Base-by-base conservation (phyloP, 1,284 basidiomycete genomes). In the Apiotrichum montevideense region DNA sequence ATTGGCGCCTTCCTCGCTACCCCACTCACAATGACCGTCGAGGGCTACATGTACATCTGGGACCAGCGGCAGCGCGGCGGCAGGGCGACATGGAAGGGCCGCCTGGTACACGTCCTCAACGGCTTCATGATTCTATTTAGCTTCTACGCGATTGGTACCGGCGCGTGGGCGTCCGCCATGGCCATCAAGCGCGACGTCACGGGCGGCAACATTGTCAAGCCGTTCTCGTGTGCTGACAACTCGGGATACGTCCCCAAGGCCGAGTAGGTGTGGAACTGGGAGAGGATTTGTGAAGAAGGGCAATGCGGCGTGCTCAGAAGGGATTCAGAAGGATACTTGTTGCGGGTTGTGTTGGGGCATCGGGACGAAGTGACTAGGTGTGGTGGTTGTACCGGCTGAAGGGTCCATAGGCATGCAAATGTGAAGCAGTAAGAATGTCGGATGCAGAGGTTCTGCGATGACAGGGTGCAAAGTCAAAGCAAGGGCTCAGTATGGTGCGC, bases 11-110 rank as follows among this genome's bases (percentile, higher is more conserved):
- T 68, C 6, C 55, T 58, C 54, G 60, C 46, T 44, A 63, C 61
- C 14, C 54, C 57, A 8, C 45, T 61, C 11, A 55, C 47, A 35
- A 46, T 65, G 45, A 45, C 46, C 8, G 39, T 57, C 21, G 61
- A 63, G 50, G 60, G 62, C 10, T 60, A 57, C 58, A 71, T 71
- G 69, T 71, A 59, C 60, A 52, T 66, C 8, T 67, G 53, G 52
- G 64, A 67, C 58, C 57, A 63, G 56, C 52, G 41, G 49, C n/a
- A 29, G 37, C 54, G 54, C 51, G 41, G 33, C 51, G 42, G 21
- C 59, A 61, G 58, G 15, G 47, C 7, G 34, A 29, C 29, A 29
- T 29, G 3, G 15, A 57, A 64, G 56, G 46, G 48, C 44, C 57
- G 37, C 53, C n/a, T 60, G 29, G 48, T 65, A 13, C 49, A 61